Conservation (phyloP, 768 basidiomycete genomes). For the Kwoniella botswanensis region DNA sequence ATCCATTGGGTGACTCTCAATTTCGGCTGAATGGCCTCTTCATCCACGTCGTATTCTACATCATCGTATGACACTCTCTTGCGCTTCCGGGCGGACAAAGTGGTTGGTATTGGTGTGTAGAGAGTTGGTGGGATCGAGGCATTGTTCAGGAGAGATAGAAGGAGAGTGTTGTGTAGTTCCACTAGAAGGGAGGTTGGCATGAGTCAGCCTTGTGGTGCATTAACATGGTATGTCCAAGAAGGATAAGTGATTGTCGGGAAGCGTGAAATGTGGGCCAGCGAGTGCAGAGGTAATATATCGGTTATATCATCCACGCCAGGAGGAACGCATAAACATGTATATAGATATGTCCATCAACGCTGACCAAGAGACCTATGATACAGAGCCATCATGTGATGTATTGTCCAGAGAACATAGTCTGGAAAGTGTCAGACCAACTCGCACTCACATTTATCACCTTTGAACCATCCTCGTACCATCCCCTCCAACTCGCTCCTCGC, state of each 20-base stretch:
- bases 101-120: conserved; percentile 13
- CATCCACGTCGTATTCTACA: conserved; percentile 43
- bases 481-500: conserved; percentile 38
- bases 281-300: too few relatives aligned
- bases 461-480: conserved; percentile 47
- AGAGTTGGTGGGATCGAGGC: conserved; percentile 34
- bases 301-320: too few relatives aligned
- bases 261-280: too few relatives aligned
- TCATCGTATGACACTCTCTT: conserved; percentile 31
- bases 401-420: too few relatives aligned
- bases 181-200: conserved; percentile 22
- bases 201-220: not conserved
- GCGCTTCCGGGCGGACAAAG: conserved; percentile 23
- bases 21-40: conserved; percentile 36
- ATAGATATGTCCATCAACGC: too few relatives aligned
- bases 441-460: conserved; percentile 45
- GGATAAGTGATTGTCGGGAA: too few relatives aligned
- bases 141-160: conserved; percentile 43
- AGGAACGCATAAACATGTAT: too few relatives aligned
- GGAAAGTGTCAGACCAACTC: not conserved
- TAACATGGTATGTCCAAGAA: too few relatives aligned
- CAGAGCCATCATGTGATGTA: too few relatives aligned
- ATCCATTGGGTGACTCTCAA: conserved; percentile 39
- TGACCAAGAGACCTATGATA: too few relatives aligned
- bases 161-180: conserved; percentile 43